Base-by-base conservation (phyloP, 2,329 filamentous ascomycete species). In the Hymenoscyphus fraxineus region DNA sequence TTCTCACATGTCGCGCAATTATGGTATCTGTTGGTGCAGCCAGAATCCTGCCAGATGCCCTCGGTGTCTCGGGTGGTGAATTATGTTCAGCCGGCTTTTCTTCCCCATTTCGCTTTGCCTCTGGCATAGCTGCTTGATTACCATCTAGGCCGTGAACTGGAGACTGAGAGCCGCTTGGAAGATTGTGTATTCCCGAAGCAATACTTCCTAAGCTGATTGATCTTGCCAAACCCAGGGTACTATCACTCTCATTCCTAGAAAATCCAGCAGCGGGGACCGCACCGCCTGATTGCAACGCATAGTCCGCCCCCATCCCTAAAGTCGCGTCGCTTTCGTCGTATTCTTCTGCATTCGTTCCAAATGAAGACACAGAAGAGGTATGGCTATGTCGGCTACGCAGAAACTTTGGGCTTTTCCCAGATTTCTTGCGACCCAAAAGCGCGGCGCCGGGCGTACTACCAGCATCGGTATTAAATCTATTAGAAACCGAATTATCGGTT, bases 171-270 rank as follows among this genome's bases (percentile, higher is more conserved):
- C 71, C 73, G 12, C 63, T 66, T 65, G 57, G 77, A 59, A 77
- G 77, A 22, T 88, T 85, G n/a, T 88, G 84, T 58, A 83, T 78
- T 0, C 89, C 91, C 5, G 93, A 97, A 1, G 88, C 90, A 79
- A 97, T 92, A 75, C 94, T 97, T 27, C 93, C 93, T 65, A 97
- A 83, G 77, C 93, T 97, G 66, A 93, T 88, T 12, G 93, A 85
- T 31, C 94, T 84, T 22, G 89, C 88, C 62, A 96, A 80, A 66
- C 84, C 82, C 74, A 83, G 85, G 76, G 79, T 75, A 71, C 72
- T 79, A 51, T 35, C 35, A 35, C 6, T 35, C 35, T 35, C 35
- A 71, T 73, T 79, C 44, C 82, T 81, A 32, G 81, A 79, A 69
- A 81, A 77, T 9, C 80, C 83, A 66, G 79, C 73, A 0, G 81